Evolutionary conservation across 2,329 filamentous ascomycete species (phyloP).

Genomic region (Clonostachys byssicola): DNA sequence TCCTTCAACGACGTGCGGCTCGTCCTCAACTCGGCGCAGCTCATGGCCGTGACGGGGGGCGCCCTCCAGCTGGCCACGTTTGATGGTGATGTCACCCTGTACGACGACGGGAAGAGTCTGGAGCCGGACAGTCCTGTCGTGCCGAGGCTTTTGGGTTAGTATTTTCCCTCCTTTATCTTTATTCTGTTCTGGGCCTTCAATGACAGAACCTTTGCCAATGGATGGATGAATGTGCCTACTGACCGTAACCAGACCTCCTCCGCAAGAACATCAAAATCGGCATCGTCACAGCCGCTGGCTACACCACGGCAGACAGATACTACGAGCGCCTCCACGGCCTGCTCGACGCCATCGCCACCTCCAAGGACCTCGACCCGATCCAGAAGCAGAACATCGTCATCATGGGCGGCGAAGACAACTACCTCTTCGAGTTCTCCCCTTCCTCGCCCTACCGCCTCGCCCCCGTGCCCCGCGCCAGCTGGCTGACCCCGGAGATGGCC

Average conservation of each 20-base stretch:
- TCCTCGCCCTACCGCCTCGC: constrained; percentile 62
- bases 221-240: background rate
- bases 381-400: constrained; percentile 81
- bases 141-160: constrained; percentile 46
- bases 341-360: constrained; percentile 68
- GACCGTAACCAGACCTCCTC: constrained; percentile 54
- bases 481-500: constrained; percentile 76
- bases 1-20: constrained; percentile 96
- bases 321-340: constrained; percentile 84
- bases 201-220: background rate
- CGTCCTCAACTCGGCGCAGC: constrained; percentile 90
- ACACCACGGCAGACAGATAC: constrained; percentile 83
- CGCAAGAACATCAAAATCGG: constrained; percentile 77
- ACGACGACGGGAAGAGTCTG: constrained; percentile 82
- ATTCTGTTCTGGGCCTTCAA: no score
- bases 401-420: constrained; percentile 95
- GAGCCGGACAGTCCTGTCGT: constrained; percentile 76
- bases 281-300: constrained; percentile 95
- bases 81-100: constrained; percentile 95
- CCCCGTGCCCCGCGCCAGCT: constrained; percentile 61
- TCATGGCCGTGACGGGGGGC: constrained; percentile 82
- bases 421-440: constrained; percentile 77
- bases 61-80: constrained; percentile 86
- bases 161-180: no score
- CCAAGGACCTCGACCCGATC: constrained; percentile 51